Evolutionary conservation across 306 rosid species (phyloP), one percentile per base, ranked within the genome.

Genomic region (Pyrus pyrifolia): DNA sequence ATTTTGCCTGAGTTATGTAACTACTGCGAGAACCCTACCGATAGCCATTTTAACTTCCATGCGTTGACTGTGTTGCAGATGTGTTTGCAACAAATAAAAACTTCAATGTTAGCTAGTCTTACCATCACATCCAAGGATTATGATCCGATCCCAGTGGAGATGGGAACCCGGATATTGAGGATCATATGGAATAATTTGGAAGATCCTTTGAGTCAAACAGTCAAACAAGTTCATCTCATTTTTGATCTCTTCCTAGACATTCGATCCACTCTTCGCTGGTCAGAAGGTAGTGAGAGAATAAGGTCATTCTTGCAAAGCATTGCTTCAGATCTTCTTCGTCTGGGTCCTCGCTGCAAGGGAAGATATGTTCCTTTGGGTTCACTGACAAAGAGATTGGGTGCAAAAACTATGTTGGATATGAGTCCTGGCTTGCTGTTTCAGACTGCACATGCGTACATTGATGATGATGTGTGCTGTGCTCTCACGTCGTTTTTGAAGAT

Each of bases 121-220:
- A 85, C 86, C 67, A 72, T 76, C 70, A 55, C 76, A 51, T 81
- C 83, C 0, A 85, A 83, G 70, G 53, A 76, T 52, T 88, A 89
- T 81, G 89, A 87, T 79, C 97, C 95, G 12, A 83, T 95, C 67
- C 81, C 97, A 0, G 99, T 89, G 87, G 93, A 90, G 71, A 90
- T 87, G 93, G 97, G 92, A 40, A 70, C 91, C 81, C 87, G 93
- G 64, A 60, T 95, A 68, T 89, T 95, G 84, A 82, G 82, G 83
- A 87, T 92, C 67, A 84, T 93, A 72, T 95, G 99, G 99, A 87
- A 91, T 79, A 95, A 95, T 85, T 84, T 95, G 82, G 99, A 95
- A 75, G 97, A 95, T 81, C 96, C 97, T 72, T 83, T 95, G 78
- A 95, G 93, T 87, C 99, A 95, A 81, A 95, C 99, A 3, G 99